These are phyloP conservation scores for Annulohypoxylon maeteangense DNA, from an alignment of 495 filamentous ascomycete species.

Conservation along the genomic window DNA sequence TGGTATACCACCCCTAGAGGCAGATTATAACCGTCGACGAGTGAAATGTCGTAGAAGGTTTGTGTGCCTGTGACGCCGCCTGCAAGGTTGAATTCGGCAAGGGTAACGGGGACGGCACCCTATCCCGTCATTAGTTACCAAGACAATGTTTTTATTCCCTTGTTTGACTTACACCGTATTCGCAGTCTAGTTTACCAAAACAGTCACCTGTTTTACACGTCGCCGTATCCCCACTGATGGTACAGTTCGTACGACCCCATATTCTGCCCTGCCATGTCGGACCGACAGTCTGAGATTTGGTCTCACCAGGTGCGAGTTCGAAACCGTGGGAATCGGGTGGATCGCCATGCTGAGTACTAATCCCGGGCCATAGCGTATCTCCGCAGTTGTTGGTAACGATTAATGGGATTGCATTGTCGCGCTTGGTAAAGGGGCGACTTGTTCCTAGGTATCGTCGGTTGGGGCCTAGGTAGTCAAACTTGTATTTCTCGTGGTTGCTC, in stretches of 20 bases:
- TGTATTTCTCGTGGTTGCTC: conserved; percentile 41
- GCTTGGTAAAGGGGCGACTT: conserved; percentile 43
- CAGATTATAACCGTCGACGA: conserved; percentile 87
- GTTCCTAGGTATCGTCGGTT: conserved; percentile 36
- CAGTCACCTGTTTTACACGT: conserved; percentile 83
- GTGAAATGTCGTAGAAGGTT: conserved; percentile 84
- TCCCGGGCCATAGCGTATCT: conserved; percentile 76
- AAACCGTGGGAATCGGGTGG: conserved; percentile 72
- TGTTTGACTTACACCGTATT: conserved; percentile 65
- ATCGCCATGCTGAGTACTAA: conserved; percentile 72
- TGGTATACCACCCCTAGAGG: conserved; percentile 74
- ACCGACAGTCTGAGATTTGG: conserved; percentile 65
- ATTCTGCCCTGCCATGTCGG: conserved; percentile 80
- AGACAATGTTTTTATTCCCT: neutral
- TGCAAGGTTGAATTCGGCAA: conserved; percentile 79
- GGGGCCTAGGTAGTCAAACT: conserved; percentile 45
- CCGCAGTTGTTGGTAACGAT: conserved; percentile 72
- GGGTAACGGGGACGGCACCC: conserved; percentile 73
- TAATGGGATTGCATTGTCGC: conserved; percentile 57
- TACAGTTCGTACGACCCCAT: conserved; percentile 87
- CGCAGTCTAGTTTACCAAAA: conserved; percentile 70
- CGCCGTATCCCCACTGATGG: conserved; percentile 66
- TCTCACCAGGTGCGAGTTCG: conserved; percentile 62
- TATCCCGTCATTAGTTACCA: conserved; percentile 31
- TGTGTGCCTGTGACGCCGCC: conserved; percentile 66